Conservation (phyloP, 257 asterid species). For the Ocimum tenuiflorum region DNA sequence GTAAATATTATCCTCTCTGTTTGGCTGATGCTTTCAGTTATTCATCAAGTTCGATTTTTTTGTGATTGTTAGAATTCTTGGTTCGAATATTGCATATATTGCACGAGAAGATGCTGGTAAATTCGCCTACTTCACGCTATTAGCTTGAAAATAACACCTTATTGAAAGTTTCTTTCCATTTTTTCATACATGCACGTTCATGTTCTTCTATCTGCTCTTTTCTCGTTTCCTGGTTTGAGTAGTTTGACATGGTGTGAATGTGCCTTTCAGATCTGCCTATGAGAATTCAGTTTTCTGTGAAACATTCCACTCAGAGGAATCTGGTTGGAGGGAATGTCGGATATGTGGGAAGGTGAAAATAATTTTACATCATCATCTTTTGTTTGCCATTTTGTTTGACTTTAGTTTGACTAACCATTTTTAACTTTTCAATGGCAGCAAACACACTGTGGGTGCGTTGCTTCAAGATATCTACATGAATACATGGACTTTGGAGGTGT, state of each 20-base stretch:
- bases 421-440: constrained; percentile 34
- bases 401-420: constrained; percentile 13
- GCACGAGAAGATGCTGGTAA: not conserved
- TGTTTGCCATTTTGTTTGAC: not conserved
- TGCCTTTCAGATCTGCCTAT: constrained; percentile 51
- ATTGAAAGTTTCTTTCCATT: not conserved
- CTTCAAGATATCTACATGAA: constrained; percentile 64
- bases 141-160: not conserved
- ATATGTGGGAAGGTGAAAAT: constrained; percentile 59
- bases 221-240: not conserved
- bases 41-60: not conserved
- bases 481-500: constrained; percentile 87
- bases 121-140: not conserved
- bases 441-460: constrained; percentile 85
- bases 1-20: not conserved
- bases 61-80: not conserved
- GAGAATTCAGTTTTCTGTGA: constrained; percentile 71
- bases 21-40: not conserved
- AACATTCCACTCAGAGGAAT: constrained; percentile 61
- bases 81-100: not conserved
- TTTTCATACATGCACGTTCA: not conserved
- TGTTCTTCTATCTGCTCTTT: not conserved
- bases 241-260: constrained; percentile 4
- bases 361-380: not conserved
- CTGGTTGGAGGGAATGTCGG: constrained; percentile 93